A percentile compares a stretch with the other conserved stretches of the same genome.
Conservation (phyloP, 2,329 filamentous ascomycete species). For the Colletotrichum falcatum region DNA sequence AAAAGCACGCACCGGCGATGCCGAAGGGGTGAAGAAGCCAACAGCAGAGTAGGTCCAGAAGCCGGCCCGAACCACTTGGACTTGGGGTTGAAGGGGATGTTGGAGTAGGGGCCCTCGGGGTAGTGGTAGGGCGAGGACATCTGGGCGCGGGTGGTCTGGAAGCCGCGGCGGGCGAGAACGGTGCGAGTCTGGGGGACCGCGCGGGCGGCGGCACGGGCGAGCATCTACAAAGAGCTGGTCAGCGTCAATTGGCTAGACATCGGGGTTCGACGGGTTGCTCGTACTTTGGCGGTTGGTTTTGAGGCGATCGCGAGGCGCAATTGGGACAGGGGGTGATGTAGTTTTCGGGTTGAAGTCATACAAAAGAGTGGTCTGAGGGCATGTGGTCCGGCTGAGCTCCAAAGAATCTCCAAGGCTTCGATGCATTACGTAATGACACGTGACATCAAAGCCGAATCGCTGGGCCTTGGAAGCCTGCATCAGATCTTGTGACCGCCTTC, state of each 20-base stretch:
- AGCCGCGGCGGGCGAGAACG: slow-evolving; percentile 87
- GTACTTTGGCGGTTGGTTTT: slow-evolving; percentile 34
- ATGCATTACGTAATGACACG: slow-evolving; percentile 33
- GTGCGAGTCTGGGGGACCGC: slow-evolving; percentile 72
- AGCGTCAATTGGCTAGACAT: slow-evolving; percentile 44
- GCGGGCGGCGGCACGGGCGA: slow-evolving; percentile 77
- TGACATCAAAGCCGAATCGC: not conserved
- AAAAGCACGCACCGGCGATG: slow-evolving; percentile 67
- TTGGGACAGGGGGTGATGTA: slow-evolving; percentile 19
- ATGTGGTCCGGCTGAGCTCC: slow-evolving; percentile 33
- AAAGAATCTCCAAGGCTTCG: slow-evolving; percentile 24
- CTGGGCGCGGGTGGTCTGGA: slow-evolving; percentile 90
- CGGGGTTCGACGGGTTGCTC: not conserved
- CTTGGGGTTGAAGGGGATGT: slow-evolving; percentile 97
- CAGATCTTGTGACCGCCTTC: slow-evolving; percentile 32
- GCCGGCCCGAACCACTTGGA: slow-evolving; percentile 85
- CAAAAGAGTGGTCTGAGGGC: slow-evolving; percentile 40
- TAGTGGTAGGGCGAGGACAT: slow-evolving; percentile 97
- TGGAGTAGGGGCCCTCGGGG: slow-evolving; percentile 93
- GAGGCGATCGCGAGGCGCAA: slow-evolving; percentile 36
- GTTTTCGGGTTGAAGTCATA: slow-evolving; percentile 40
- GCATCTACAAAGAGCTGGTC: slow-evolving; percentile 75
- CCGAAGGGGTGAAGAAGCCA: slow-evolving; percentile 73
- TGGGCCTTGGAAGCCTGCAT: slow-evolving; percentile 16
- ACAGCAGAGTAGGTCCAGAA: slow-evolving; percentile 80